Evolutionary conservation across 345 rosid genomes (phyloP).

Genomic region (Isatis tinctoria): DNA sequence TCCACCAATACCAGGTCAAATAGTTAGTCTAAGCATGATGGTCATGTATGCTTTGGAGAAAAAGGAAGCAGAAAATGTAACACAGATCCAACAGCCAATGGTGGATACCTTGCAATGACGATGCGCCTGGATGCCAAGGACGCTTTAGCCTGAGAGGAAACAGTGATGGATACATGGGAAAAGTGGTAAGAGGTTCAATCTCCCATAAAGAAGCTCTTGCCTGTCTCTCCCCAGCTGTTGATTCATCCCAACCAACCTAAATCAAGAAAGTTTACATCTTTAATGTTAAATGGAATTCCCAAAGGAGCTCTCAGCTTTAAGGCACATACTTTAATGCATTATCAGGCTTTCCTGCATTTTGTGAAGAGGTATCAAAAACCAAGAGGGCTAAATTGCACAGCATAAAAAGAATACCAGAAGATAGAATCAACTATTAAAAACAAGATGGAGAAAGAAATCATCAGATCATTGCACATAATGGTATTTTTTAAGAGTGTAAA

Average conservation of each 20-base stretch:
- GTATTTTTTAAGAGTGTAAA: not conserved
- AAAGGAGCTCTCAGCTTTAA: not conserved
- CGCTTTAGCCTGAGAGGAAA: conserved; percentile 68
- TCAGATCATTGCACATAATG: not conserved
- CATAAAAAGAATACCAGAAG: not conserved
- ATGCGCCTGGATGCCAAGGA: conserved; percentile 59
- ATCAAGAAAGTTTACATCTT: conserved; percentile 1
- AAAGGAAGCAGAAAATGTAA: not conserved
- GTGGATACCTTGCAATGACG: conserved; percentile 48
- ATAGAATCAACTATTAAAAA: not conserved
- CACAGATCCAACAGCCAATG: not conserved
- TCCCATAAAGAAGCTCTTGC: conserved; percentile 75
- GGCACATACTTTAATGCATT: not conserved
- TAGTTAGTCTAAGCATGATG: not conserved
- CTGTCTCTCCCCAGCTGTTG: conserved; percentile 70
- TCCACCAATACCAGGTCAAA: not conserved
- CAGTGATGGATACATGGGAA: conserved; percentile 72
- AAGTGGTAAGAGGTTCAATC: conserved; percentile 68
- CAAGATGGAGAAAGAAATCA: not conserved
- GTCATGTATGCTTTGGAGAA: not conserved
- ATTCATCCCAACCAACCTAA: conserved; percentile 83
- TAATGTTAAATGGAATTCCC: not conserved
- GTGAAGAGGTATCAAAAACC: not conserved
- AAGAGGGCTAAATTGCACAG: not conserved
- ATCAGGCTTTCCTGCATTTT: not conserved